These are phyloP conservation scores for Podospora sp. DNA, from an alignment of 495 filamentous ascomycete genomes.

Conservation along the genomic window DNA sequence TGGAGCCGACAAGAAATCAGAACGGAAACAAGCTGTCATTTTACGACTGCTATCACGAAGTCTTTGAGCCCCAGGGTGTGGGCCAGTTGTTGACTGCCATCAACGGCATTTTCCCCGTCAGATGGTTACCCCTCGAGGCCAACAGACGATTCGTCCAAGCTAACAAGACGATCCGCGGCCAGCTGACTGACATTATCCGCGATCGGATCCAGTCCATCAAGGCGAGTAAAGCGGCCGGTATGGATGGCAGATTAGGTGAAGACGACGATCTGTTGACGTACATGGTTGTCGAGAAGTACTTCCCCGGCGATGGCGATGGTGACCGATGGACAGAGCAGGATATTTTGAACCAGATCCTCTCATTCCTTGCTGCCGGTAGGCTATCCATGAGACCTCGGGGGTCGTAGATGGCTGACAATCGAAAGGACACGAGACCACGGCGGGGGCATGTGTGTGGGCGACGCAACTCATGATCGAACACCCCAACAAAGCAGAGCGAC, in stretches of 20 bases:
- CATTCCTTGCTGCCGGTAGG: constrained; percentile 14
- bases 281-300: constrained; percentile 26
- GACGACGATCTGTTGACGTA: constrained; percentile 28
- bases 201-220: constrained; percentile 5
- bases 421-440: constrained; percentile 32
- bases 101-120: constrained; percentile 29
- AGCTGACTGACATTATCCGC: constrained; percentile 56
- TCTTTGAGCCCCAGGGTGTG: constrained; percentile 29
- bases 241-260: not conserved
- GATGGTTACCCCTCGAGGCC: constrained; percentile 34
- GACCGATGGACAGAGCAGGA: constrained; percentile 25
- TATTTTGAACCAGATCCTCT: constrained; percentile 24
- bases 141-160: constrained; percentile 29
- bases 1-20: constrained; percentile 30
- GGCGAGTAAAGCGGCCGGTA: not conserved
- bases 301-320: not conserved
- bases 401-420: not conserved
- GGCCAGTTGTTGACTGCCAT: constrained; percentile 31
- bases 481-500: constrained; percentile 27
- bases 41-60: constrained; percentile 22
- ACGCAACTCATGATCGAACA: constrained; percentile 24
- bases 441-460: constrained; percentile 28
- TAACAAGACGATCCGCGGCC: constrained; percentile 27
- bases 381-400: too few relatives aligned
- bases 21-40: constrained; percentile 9